phyloP scores from a whole-genome alignment of 73 alveolate genomes.

The Paramecium caudatum region DNA sequence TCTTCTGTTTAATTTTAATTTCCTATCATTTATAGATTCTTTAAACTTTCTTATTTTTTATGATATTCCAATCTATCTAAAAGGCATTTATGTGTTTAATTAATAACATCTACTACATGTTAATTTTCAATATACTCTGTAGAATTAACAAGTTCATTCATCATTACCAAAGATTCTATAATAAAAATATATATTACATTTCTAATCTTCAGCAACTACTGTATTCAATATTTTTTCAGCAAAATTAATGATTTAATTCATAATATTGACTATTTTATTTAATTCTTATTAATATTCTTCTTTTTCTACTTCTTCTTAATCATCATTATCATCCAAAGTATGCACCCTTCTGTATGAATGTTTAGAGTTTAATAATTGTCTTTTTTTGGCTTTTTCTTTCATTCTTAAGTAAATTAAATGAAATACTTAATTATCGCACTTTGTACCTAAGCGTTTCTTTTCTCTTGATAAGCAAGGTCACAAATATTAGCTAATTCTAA shows the following conservation, averaged over 20 bases:
- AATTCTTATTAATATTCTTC: conserved; percentile 32
- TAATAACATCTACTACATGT: not conserved
- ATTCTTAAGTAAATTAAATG: not conserved
- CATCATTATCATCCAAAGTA: not conserved
- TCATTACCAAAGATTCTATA: not conserved
- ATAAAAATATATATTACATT: not conserved
- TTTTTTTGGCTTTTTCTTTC: conserved; percentile 6
- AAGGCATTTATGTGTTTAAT: conserved; percentile 34
- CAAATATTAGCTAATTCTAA: conserved; percentile 50
- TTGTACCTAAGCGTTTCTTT: conserved; percentile 19
- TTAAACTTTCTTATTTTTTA: not conserved
- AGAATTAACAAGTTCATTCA: conserved; percentile 61
- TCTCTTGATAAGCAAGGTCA: conserved; percentile 27
- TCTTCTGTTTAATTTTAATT: not conserved
- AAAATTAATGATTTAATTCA: conserved; percentile 10
- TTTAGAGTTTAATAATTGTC: not conserved
- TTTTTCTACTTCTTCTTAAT: not conserved
- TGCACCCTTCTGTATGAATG: not conserved
- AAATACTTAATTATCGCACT: not conserved
- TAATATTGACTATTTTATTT: conserved; percentile 11
- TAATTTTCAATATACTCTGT: conserved; percentile 28
- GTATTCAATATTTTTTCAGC: conserved; percentile 29
- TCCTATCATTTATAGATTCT: not conserved
- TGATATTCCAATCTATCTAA: conserved; percentile 35
- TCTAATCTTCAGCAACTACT: conserved; percentile 29